Evolutionary conservation across 129 eudicot species (phyloP), one percentile per base, ranked within the genome.

Genomic region (Arctium minus): DNA sequence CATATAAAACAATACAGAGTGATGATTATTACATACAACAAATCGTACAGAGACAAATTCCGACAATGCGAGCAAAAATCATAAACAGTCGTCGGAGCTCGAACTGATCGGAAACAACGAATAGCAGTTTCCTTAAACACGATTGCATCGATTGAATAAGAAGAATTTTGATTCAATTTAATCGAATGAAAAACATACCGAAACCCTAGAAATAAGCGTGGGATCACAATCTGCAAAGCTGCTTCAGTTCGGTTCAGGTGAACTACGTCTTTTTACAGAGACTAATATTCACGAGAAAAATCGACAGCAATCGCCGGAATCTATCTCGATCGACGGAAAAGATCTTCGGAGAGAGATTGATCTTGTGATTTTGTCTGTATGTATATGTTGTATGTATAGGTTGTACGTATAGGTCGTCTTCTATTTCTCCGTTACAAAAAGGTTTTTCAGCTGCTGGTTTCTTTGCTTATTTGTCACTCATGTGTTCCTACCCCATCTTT

Each of bases 71-170:
- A 82, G 64, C 75, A 83, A 69, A 84, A 1, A 22, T 53, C 18
- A 53, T 53, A 15, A 46, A 22, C 72, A 79, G 40, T 65, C 75
- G 65, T 86, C 91, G 88, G 94, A 90, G 91, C 94, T 92, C 84
- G 56, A 78, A 73, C 70, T 48, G 60, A 75, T 77, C 81, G 56
- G 76, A 77, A 74, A 77, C 31, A 69, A 60, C 44, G 71, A 72
- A 46, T 17, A 73, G 6, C 80, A 81, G 70, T 4, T 32, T 38
- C 79, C 46, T 48, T 9, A 70, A 77, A 39, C 82, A 33, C 44
- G 15, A 18, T 36, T 39, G 35, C 72, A 60, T 60, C 71, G 71
- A 53, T 69, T 46, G 46, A 65, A 46, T 35, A 69, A 77, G 11
- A 78, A 79, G 36, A 84, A 44, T 36, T 46, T 74, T 27, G 31